Base-by-base conservation (phyloP, 2,329 filamentous ascomycete genomes). In the Alternaria gansuensis region DNA sequence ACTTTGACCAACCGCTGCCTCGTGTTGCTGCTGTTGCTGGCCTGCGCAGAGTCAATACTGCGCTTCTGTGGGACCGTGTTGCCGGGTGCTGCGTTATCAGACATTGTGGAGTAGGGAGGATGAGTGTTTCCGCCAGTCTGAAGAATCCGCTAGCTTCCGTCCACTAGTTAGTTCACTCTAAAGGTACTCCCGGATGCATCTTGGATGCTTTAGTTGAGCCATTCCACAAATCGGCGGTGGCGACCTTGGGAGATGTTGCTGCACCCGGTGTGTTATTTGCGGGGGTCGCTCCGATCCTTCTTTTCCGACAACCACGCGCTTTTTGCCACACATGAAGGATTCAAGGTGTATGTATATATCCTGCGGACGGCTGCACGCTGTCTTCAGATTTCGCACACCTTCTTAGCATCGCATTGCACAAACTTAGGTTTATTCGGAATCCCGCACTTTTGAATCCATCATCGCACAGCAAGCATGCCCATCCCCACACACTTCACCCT, bases 401-500 rank as follows among this genome's bases (percentile, higher is more conserved):
- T 24, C 21, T 41, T 23, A 8, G 23, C 23, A 41, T 41, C 6
- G 24, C 24, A 41, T 13, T 41, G 11, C 21, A 41, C 14, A 24
- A 6, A 13, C 11, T 11, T 41, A 13, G 24, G 13, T 5, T 10
- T 23, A 9, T 2, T 17, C 17, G 11, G 37, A 40, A 40, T 17
- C 37, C 7, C 17, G 21, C 11, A 17, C 24, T 31, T 40, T 28
- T 39, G 13, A 40, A 9, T 13, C 33, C 44, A 41, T 28, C 8
- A 8, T 28, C 3, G 26, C 43, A 36, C 49, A 14, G 21, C 23
- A 41, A 55, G 14, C 43, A 71, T 71, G 68, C 46, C 67, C 23
- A 54, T 70, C 28, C 60, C 67, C 2, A 69, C 75, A 65, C 76
- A 75, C 36, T 84, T 81, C 74, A 82, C 79, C 29, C 84, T 87